A percentile compares a stretch with the other conserved stretches of the same genome.
Evolutionary conservation across 2,329 filamentous ascomycete genomes (phyloP).

Genomic region (Hypoxylon sp.): DNA sequence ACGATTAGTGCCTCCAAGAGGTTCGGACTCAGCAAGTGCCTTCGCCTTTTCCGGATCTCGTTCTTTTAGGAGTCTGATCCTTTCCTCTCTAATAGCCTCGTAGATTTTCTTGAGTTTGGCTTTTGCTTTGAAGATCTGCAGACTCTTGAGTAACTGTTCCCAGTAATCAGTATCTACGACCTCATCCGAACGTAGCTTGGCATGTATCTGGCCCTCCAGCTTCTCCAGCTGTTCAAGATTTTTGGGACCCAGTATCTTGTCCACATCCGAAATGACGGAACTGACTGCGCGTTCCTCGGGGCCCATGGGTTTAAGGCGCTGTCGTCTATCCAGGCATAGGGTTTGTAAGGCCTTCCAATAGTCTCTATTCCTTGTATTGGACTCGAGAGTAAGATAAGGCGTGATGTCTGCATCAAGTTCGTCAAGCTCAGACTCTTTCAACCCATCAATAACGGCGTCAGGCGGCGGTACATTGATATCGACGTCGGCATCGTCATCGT

Average conservation of each 20-base stretch:
- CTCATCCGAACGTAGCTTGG: conserved; percentile 88
- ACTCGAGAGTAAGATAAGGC: conserved; percentile 85
- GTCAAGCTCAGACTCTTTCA: conserved; percentile 74
- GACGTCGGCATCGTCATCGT: conserved; percentile 82
- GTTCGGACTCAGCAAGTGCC: conserved; percentile 51
- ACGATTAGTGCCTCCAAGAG: conserved; percentile 57
- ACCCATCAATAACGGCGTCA: conserved; percentile 80
- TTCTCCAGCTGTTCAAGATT: conserved; percentile 86
- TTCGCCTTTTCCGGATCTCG: conserved; percentile 77
- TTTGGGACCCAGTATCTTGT: conserved; percentile 88
- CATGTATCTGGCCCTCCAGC: conserved; percentile 87
- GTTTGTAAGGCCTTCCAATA: conserved; percentile 94
- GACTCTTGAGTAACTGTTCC: conserved; percentile 88
- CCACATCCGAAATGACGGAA: conserved; percentile 88
- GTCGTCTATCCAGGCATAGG: conserved; percentile 81
- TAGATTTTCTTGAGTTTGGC: conserved; percentile 85
- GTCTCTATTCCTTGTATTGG: conserved; percentile 79
- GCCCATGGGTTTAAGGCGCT: conserved; percentile 71
- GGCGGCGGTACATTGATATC: conserved; percentile 84
- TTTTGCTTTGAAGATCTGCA: conserved; percentile 92
- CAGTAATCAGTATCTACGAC: conserved; percentile 97
- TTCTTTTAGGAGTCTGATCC: conserved; percentile 74
- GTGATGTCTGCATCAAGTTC: conserved; percentile 86
- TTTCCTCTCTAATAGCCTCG: conserved; percentile 78
- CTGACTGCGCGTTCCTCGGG: conserved; percentile 80